phyloP scores from a whole-genome alignment of 148 eudicot species.

The Camellia lanceoleosa region DNA sequence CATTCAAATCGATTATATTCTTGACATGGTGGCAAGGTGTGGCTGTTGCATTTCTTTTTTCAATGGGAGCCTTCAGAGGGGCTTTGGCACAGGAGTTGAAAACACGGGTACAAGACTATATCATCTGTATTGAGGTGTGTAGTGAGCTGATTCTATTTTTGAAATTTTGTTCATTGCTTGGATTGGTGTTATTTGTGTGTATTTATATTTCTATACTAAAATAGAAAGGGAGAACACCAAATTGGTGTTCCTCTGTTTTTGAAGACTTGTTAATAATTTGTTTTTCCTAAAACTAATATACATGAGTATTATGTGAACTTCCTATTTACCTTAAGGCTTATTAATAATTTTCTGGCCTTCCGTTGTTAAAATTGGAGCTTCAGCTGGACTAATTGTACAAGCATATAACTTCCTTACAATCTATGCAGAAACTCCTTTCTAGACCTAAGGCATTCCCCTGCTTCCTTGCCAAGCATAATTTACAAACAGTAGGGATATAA shows the following conservation, averaged over 20 bases:
- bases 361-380: not conserved
- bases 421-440: not conserved
- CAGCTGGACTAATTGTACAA: not conserved
- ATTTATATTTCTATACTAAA: not conserved
- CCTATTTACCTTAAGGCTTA: not conserved
- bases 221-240: not conserved
- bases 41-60: slow-evolving; percentile 88
- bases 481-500: not conserved
- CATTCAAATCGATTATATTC: slow-evolving; percentile 93
- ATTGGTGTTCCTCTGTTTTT: not conserved
- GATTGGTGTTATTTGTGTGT: not conserved
- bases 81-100: slow-evolving; percentile 85
- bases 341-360: not conserved
- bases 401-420: not conserved
- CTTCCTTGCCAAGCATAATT: slow-evolving; percentile 3
- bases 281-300: too few relatives aligned
- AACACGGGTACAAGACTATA: slow-evolving; percentile 88
- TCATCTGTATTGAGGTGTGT: slow-evolving; percentile 91
- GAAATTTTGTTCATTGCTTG: not conserved
- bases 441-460: not conserved
- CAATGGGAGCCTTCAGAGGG: slow-evolving; percentile 86
- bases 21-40: slow-evolving; percentile 99
- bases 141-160: not conserved
- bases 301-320: too few relatives aligned
- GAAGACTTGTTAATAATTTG: not conserved